Evolutionary conservation across 2,329 filamentous ascomycete species (phyloP).

Genomic region (Cladosporium sp.): DNA sequence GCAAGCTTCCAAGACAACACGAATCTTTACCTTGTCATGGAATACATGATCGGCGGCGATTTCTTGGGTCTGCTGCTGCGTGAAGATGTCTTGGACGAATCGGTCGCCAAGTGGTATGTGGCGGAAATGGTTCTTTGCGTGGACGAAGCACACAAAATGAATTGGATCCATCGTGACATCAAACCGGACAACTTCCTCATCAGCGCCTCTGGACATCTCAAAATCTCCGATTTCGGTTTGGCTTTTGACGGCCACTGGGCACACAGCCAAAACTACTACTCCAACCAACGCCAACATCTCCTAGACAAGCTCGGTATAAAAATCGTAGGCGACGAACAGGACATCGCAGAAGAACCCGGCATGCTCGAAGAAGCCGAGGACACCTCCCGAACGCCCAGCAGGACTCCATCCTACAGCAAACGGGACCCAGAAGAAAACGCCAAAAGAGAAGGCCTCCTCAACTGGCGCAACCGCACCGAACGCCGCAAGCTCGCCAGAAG

Average conservation of each 20-base stretch:
- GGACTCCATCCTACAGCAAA: conserved; percentile 15
- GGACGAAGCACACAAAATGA: conserved; percentile 81
- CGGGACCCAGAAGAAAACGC: conserved; percentile 22
- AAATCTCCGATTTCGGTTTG: conserved; percentile 93
- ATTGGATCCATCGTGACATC: conserved; percentile 91
- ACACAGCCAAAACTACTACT: conserved; percentile 83
- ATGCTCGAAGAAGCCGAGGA: conserved; percentile 13
- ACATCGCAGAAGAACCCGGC: conserved; percentile 50
- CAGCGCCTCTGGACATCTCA: conserved; percentile 79
- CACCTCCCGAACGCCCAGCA: conserved; percentile 8
- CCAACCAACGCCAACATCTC: conserved; percentile 72
- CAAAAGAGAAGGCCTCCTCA: conserved; percentile 31
- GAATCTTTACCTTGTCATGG: conserved; percentile 91
- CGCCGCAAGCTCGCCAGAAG: conserved; percentile 73
- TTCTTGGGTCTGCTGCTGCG: conserved; percentile 83
- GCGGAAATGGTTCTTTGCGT: conserved; percentile 96
- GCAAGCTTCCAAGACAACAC: conserved; percentile 82
- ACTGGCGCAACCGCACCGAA: conserved; percentile 42
- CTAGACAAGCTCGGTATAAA: conserved; percentile 70
- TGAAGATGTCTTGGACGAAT: conserved; percentile 75
- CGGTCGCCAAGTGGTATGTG: conserved; percentile 76
- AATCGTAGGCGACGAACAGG: conserved; percentile 68
- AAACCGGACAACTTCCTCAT: conserved; percentile 98
- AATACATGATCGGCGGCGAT: conserved; percentile 96
- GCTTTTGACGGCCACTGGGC: conserved; percentile 95